Evolutionary conservation across 1,284 basidiomycete species (phyloP), one percentile per base, ranked within the genome.

Genomic region (Leccinum griseonigrum): DNA sequence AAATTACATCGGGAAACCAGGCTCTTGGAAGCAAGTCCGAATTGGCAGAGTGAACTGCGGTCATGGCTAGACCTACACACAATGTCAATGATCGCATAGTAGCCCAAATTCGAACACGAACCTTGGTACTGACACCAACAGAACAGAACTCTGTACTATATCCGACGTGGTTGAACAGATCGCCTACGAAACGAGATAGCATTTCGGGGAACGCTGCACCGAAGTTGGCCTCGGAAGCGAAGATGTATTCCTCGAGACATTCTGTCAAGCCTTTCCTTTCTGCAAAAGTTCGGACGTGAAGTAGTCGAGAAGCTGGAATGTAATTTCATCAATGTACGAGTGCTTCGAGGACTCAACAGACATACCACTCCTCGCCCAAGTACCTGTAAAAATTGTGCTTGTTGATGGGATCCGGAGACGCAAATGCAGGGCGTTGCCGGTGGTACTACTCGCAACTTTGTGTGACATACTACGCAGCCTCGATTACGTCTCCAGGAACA

Each of bases 1-100:
- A 67, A 51, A 64, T 32, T 26, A 64, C 63, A 26, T 65, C 64
- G 13, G 64, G 58, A 64, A 68, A 66, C 68, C 69, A 71, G 38
- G 38, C 31, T 26, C 68, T 66, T 22, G 65, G 57, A 58, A 66
- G 52, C 18, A 66, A 57, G 60, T 59, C 64, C 7, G 61, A 40
- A 6, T 64, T 66, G 1, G 74, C 60, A 32, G 70, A 8, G 55
- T 81, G 78, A 13, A 83, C 76, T 22, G 78, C 79, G 14, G 77
- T 68, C 63, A 79, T 76, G 6, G 81, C 80, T 9, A 84, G 71
- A 46, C 81, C 82, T 80, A 8, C 6, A 54, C n/a, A 14, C n/a
- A 8, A 3, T 28, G 57, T 69, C 57, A 61, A 43, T 8, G 13
- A 28, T 40, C 13, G n/a, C 29, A 32, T 3, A 0, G 29, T 22